These are phyloP conservation scores for Solanum infundibuliforme DNA, from an alignment of 257 asterid genomes.

Conservation along the genomic window DNA sequence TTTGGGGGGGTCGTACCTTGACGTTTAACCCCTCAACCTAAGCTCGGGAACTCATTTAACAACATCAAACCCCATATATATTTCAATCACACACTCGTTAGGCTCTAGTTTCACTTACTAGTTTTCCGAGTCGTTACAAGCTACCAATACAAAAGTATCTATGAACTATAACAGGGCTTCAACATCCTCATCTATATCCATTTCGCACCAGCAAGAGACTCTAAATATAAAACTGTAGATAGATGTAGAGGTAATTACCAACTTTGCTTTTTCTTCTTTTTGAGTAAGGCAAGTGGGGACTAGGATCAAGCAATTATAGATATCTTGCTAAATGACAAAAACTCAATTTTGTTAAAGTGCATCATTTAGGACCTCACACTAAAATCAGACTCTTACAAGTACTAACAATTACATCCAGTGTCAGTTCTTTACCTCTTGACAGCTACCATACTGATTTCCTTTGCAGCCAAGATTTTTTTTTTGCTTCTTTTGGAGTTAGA, in stretches of 20 bases:
- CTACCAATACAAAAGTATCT: too few species aligned
- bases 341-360: slow-evolving; percentile 10
- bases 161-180: neutral
- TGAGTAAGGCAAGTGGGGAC: neutral
- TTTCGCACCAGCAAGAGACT: neutral
- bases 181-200: neutral
- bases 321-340: neutral
- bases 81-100: too few species aligned
- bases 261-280: neutral
- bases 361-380: slow-evolving; percentile 10
- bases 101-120: too few species aligned
- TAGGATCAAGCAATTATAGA: neutral
- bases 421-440: neutral
- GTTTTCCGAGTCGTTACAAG: too few species aligned
- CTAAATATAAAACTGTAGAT: neutral
- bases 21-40: too few species aligned
- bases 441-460: neutral
- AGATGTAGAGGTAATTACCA: neutral
- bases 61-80: too few species aligned
- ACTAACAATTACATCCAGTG: neutral
- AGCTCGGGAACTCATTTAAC: too few species aligned
- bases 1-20: too few species aligned
- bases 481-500: neutral
- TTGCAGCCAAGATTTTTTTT: neutral
- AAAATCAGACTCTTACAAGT: neutral